Evolutionary conservation across 129 eudicot genomes (phyloP), one percentile per base, ranked within the genome.

Genomic region (Gnaphalium uliginosum): DNA sequence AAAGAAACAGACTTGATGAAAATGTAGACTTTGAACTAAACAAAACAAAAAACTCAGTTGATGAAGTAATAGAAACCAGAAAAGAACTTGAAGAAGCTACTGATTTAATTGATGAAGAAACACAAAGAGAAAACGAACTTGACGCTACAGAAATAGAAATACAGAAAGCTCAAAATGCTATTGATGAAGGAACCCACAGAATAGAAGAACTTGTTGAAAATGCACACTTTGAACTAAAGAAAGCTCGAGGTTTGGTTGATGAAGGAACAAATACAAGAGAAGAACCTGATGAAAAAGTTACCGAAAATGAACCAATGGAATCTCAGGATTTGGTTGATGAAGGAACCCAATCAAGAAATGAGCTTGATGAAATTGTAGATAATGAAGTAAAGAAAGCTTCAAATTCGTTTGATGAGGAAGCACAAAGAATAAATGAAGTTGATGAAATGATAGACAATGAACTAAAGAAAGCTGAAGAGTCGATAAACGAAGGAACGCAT

Each of bases 291-390:
- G 69, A 27, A 63, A 67, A n/a, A n/a, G n/a, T n/a, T 2, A 41
- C 2, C 3, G 25, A 67, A 27, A 43, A 13, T n/a, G 57, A 24
- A 43, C 32, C 62, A 61, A 35, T 21, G 25, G 29, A 63, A 27
- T 62, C n/a, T 66, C 39, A 30, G 25, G 62, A 79, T 41, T 75
- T 22, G 14, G 63, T 26, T 63, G 74, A 73, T 26, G 74, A 73
- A 57, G 62, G 15, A 35, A 32, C 19, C 19, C 71, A 72, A 76
- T 35, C 22, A 61, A 76, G 72, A 60, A 60, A 58, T 24, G 66
- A 48, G 13, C 19, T 19, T 50, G 76, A 43, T 27, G 68, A 33
- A 59, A 78, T 5, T 8, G 10, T 2, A 50, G 50, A 37, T 0
- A 6, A 33, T 41, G 68, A 72, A 24, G 23, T 33, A 17, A 35